Percentiles rank a stretch among this genome's conserved stretches.
Conservation (phyloP, 2,329 filamentous ascomycete genomes). For the Epichloe gansuensis region DNA sequence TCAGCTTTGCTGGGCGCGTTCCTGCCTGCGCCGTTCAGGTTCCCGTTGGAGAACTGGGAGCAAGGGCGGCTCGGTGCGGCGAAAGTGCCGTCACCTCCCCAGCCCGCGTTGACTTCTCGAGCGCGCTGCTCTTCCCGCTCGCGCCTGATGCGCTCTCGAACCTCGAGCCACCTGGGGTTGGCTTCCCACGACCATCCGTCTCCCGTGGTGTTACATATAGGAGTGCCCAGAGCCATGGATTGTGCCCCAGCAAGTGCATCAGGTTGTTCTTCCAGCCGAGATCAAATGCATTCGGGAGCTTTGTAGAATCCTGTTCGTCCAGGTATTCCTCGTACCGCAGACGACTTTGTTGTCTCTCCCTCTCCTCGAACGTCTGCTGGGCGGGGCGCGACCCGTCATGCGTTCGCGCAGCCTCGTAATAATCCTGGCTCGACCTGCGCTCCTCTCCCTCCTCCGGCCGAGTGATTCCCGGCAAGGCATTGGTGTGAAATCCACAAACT, state of each 20-base stretch:
- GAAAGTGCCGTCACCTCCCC: constrained; percentile 34
- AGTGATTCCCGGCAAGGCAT: constrained; percentile 68
- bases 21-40: constrained; percentile 15
- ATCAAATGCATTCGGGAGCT: constrained; percentile 87
- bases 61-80: not conserved
- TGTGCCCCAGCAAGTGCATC: constrained; percentile 66
- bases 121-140: constrained; percentile 49
- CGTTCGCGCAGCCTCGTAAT: constrained; percentile 3
- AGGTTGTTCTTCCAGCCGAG: constrained; percentile 75
- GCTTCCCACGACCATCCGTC: constrained; percentile 95
- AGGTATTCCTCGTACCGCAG: constrained; percentile 60
- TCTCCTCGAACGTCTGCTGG: constrained; percentile 40
- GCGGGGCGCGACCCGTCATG: constrained; percentile 25
- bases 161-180: constrained; percentile 64
- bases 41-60: constrained; percentile 1
- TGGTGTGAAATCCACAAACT: constrained; percentile 74
- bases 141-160: constrained; percentile 47
- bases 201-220: constrained; percentile 73
- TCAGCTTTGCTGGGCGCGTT: constrained; percentile 43
- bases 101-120: constrained; percentile 55
- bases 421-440: constrained; percentile 18
- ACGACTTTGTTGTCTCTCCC: constrained; percentile 42
- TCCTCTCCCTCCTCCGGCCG: constrained; percentile 72
- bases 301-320: constrained; percentile 77
- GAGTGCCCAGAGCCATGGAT: constrained; percentile 60